phyloP scores from a whole-genome alignment of 805 yeast species.

The Blastobotrys americana region DNA sequence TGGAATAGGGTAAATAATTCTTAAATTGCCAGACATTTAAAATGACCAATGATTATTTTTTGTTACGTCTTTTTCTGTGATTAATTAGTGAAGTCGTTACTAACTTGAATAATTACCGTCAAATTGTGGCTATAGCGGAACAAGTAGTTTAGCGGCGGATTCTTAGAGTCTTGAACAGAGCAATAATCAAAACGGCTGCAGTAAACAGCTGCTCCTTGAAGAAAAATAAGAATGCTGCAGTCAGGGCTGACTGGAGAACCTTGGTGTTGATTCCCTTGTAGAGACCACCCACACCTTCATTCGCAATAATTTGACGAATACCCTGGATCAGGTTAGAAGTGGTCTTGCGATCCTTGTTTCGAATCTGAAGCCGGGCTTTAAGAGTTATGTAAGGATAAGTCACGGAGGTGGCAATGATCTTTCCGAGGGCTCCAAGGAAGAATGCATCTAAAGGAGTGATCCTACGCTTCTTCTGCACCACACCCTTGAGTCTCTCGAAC shows the following conservation, averaged over 20 bases:
- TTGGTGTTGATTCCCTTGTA: constrained; percentile 79
- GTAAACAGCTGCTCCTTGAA: constrained; percentile 79
- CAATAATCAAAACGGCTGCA: constrained; percentile 49
- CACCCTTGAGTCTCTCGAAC: constrained; percentile 76
- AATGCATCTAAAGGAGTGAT: constrained; percentile 69
- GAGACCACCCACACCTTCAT: constrained; percentile 70
- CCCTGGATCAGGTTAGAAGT: constrained; percentile 26
- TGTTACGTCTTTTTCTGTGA: no score
- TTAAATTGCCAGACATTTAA: not conserved
- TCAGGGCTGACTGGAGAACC: constrained; percentile 72
- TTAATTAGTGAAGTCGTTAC: no score
- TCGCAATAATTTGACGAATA: constrained; percentile 49
- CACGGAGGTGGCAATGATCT: constrained; percentile 76
- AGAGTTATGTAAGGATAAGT: constrained; percentile 89
- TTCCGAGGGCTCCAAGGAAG: constrained; percentile 81
- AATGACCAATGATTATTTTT: no score
- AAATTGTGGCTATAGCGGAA: no score
- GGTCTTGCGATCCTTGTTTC: constrained; percentile 32
- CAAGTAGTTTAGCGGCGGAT: not conserved
- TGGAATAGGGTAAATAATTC: not conserved
- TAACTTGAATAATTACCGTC: no score
- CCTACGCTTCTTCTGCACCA: constrained; percentile 49
- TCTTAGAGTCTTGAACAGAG: constrained; percentile 30
- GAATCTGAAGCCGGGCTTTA: constrained; percentile 80
- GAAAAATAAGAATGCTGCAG: constrained; percentile 84